phyloP scores from a whole-genome alignment of 164 flowering plant species.

The Umbilicus rupestris region DNA sequence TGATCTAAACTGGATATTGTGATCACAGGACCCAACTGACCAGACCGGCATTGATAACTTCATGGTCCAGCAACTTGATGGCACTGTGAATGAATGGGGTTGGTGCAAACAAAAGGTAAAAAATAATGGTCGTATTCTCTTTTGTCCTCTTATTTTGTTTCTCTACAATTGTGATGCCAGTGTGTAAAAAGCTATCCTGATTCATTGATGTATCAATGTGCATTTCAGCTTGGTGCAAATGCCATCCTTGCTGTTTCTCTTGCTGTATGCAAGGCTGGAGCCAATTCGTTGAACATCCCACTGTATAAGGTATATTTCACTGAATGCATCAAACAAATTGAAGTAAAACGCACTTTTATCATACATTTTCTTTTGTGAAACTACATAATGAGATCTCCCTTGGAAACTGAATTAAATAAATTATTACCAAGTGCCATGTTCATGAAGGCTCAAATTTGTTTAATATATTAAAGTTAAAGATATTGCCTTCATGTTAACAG shows the following conservation, averaged over 20 bases:
- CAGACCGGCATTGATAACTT: slow-evolving; percentile 65
- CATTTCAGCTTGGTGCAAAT: slow-evolving; percentile 79
- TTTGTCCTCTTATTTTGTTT: background rate
- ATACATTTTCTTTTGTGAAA: no score
- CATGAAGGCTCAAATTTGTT: background rate
- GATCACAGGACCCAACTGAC: slow-evolving; percentile 64
- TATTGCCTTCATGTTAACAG: slow-evolving; percentile 26
- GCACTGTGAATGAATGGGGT: slow-evolving; percentile 91
- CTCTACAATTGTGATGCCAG: background rate
- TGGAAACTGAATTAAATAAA: no score
- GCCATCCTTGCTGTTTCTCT: slow-evolving; percentile 91
- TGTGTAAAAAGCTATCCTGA: no score
- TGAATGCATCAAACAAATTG: background rate
- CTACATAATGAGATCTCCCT: no score
- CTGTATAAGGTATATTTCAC: slow-evolving; percentile 58
- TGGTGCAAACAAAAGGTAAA: slow-evolving; percentile 95
- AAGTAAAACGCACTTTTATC: no score
- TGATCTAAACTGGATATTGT: background rate
- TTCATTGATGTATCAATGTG: background rate
- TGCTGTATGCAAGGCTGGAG: slow-evolving; percentile 93
- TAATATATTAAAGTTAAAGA: no score
- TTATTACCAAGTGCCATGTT: background rate
- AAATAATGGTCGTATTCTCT: background rate
- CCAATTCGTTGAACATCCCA: slow-evolving; percentile 53
- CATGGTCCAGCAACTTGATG: slow-evolving; percentile 91